Base-by-base conservation (phyloP, 139 green algal genomes). In the Micractinium sp. region DNA sequence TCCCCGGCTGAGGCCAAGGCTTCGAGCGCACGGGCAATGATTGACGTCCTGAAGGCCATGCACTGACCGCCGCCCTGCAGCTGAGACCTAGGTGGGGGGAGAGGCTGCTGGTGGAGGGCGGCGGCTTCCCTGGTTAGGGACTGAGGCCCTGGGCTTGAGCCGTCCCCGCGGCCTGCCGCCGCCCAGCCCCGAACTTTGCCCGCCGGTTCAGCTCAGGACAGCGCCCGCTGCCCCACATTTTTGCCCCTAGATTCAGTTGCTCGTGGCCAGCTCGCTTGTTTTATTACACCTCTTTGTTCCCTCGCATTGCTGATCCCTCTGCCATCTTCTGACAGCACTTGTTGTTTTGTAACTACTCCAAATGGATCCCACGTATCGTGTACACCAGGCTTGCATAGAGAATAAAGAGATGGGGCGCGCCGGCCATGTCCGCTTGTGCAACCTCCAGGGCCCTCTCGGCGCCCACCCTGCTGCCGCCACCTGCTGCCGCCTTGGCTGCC, bases 21-120 rank as follows among this genome's bases (percentile, higher is more conserved):
- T 16, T 93, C 91, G 2, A 91, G 80, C 9, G 91, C 90, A 38
- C 73, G 66, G 13, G 47, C 61, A 25, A 85, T 93, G 1, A 41
- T 92, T 19, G 16, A 82, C 0, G 56, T 90, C 22, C 33, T 93
- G 3, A 81, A 93, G 41, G 81, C 87, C 27, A 75, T 93, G 78
- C 77, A 93, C 60, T 89, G 35, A 22, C 27, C 41, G 36, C 3
- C 76, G 19, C 20, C 13, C 13, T 63, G 76, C 38, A 33, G 15
- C 7, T 13, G 38, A 1, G 16, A 29, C 16, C 27, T 22, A 9
- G n/a, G n/a, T 82, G 5, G 0, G 76, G 5, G 7, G 47, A 16
- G 47, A 56, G 47, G 47, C 47, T 5, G 47, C 47, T 56, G 5
- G 47, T 56, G 47, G 47, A 56, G 47, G 47, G 47, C 36, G 0